phyloP scores from a whole-genome alignment of 176 grass and related monocot species.

The Cymbopogon citratus region DNA sequence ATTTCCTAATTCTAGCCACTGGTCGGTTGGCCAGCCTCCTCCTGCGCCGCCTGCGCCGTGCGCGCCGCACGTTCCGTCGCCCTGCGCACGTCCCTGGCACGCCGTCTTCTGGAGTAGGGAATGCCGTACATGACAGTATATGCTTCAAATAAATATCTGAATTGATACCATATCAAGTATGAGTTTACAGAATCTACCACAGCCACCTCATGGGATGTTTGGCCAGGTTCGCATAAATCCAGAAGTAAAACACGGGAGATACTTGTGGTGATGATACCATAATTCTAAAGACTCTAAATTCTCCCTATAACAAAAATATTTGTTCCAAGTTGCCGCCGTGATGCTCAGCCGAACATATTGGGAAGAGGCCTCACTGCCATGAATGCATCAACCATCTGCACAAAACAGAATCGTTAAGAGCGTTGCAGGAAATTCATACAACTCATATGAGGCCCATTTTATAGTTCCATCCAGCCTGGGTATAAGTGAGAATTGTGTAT shows the following conservation, averaged over 20 bases:
- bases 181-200: slow-evolving; percentile 17
- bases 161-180: not conserved
- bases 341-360: slow-evolving; percentile 61
- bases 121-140: not conserved
- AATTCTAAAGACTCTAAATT: not conserved
- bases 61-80: no score
- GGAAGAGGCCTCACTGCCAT: slow-evolving; percentile 85
- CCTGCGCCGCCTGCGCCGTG: no score
- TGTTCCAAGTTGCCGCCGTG: not conserved
- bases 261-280: not conserved
- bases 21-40: no score
- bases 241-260: not conserved
- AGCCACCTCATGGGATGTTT: not conserved
- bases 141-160: not conserved
- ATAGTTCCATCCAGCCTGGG: not conserved
- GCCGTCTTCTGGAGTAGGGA: no score
- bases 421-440: not conserved
- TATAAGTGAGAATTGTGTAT: not conserved
- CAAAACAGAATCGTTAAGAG: not conserved
- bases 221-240: not conserved
- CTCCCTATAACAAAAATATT: not conserved
- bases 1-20: no score
- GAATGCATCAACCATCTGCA: slow-evolving; percentile 76
- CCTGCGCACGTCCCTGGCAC: no score
- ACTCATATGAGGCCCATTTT: not conserved